Percentiles rank a stretch among this genome's conserved stretches.
Evolutionary conservation across 345 rosid genomes (phyloP).

Genomic region (Populus alba): DNA sequence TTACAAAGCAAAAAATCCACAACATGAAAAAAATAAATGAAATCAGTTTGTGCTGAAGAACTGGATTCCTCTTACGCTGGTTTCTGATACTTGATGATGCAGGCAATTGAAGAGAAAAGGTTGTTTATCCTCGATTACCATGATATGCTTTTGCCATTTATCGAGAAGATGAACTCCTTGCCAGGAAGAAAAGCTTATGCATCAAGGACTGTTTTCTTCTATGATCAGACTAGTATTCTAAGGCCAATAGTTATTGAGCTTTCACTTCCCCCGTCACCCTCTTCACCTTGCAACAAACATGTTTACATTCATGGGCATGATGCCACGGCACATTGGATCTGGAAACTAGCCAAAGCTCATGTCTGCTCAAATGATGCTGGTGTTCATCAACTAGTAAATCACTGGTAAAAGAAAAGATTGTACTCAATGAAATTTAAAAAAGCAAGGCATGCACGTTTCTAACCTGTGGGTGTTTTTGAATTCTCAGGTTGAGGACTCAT

Average conservation of each 20-base stretch:
- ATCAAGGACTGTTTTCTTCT: slow-evolving; percentile 70
- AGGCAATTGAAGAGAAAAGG: slow-evolving; percentile 85
- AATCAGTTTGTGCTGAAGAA: neutral
- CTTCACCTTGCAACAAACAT: slow-evolving; percentile 46
- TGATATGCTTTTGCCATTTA: slow-evolving; percentile 81
- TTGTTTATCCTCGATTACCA: slow-evolving; percentile 80
- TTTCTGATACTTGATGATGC: slow-evolving; percentile 22
- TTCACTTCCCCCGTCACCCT: slow-evolving; percentile 62
- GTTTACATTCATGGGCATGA: slow-evolving; percentile 74
- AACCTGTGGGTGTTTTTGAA: slow-evolving; percentile 3
- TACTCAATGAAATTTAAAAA: neutral
- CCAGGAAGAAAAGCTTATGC: slow-evolving; percentile 78
- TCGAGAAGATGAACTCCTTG: slow-evolving; percentile 65
- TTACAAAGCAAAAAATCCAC: no score
- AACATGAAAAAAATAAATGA: neutral
- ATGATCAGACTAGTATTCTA: slow-evolving; percentile 40
- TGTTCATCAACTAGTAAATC: slow-evolving; percentile 88
- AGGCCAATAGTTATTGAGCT: slow-evolving; percentile 87
- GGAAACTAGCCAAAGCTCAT: slow-evolving; percentile 97
- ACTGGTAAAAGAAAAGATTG: slow-evolving; percentile 52
- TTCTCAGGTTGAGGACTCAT: slow-evolving; percentile 80
- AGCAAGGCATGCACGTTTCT: neutral
- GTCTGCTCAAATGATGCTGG: slow-evolving; percentile 88
- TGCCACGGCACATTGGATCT: slow-evolving; percentile 82
- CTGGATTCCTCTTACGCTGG: neutral